Evolutionary conservation across 2,329 filamentous ascomycete species (phyloP).

Genomic region (Fusarium vanettenii): DNA sequence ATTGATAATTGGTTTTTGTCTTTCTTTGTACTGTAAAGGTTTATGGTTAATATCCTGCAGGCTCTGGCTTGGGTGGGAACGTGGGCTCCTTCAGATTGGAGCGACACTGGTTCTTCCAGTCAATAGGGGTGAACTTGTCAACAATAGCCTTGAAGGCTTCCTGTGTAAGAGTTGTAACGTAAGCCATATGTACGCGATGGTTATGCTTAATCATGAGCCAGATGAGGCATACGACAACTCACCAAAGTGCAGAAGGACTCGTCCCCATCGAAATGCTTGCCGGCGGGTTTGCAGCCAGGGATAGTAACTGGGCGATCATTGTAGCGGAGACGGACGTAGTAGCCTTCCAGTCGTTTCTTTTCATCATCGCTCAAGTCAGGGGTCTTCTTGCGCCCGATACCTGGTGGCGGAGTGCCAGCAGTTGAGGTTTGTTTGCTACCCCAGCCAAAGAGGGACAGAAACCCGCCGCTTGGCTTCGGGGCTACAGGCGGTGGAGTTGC

Average conservation of each 20-base stretch:
- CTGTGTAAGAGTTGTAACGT: constrained; percentile 51
- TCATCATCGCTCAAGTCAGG: constrained; percentile 67
- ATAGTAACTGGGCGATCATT: constrained; percentile 87
- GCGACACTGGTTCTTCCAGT: constrained; percentile 75
- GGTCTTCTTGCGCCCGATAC: constrained; percentile 71
- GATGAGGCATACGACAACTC: constrained; percentile 47
- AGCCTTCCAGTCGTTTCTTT: constrained; percentile 72
- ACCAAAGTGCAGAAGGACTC: constrained; percentile 91
- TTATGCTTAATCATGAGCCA: not conserved
- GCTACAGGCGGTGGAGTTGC: constrained; percentile 14
- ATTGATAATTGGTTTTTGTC: not conserved
- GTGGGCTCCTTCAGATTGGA: constrained; percentile 55
- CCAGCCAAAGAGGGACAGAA: constrained; percentile 44
- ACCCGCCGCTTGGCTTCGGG: constrained; percentile 25
- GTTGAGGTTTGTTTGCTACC: constrained; percentile 18
- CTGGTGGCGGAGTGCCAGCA: constrained; percentile 49
- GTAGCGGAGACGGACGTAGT: constrained; percentile 91
- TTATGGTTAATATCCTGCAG: constrained; percentile 56
- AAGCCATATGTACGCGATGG: constrained; percentile 9
- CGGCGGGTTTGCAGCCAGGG: constrained; percentile 80
- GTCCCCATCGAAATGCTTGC: constrained; percentile 88
- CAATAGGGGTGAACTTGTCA: constrained; percentile 85
- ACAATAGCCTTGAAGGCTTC: constrained; percentile 93
- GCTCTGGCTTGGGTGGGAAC: constrained; percentile 62
- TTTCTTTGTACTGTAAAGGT: not conserved